A percentile compares a stretch with the other conserved stretches of the same genome.
Conservation (phyloP, 116 monocot genomes). For the Trichopus zeylanicus region DNA sequence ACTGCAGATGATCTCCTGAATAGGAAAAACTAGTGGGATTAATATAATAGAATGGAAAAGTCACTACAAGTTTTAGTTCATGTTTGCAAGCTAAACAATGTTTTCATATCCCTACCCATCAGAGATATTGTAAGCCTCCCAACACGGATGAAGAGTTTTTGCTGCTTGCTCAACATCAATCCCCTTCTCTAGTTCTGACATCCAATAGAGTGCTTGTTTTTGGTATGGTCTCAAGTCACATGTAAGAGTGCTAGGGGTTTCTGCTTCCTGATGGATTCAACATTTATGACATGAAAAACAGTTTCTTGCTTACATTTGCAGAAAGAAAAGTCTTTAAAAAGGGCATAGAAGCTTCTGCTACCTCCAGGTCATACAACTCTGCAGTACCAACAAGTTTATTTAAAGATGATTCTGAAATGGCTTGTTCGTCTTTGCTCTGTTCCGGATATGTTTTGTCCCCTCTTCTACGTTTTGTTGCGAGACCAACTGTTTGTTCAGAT, state of each 20-base stretch:
- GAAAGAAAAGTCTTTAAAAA: neutral
- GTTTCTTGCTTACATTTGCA: neutral
- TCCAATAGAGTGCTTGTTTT: slow-evolving; percentile 86
- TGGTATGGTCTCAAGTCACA: slow-evolving; percentile 70
- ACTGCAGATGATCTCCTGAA: slow-evolving; percentile 67
- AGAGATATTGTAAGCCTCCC: slow-evolving; percentile 62
- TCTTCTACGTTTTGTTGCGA: slow-evolving; percentile 42
- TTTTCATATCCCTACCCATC: slow-evolving; percentile 40
- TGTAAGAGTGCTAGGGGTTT: slow-evolving; percentile 46
- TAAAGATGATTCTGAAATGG: slow-evolving; percentile 60
- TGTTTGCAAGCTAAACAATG: too few species aligned
- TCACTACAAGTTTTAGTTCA: neutral
- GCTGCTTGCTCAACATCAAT: slow-evolving; percentile 44
- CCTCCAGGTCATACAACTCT: slow-evolving; percentile 58
- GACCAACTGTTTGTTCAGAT: slow-evolving; percentile 22
- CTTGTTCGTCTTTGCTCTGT: slow-evolving; percentile 69
- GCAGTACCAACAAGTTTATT: slow-evolving; percentile 84
- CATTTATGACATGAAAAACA: neutral
- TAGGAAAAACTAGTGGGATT: neutral
- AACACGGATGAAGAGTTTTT: slow-evolving; percentile 84
- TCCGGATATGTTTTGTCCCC: slow-evolving; percentile 38
- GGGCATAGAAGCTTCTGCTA: too few species aligned
- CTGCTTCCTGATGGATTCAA: slow-evolving; percentile 51
- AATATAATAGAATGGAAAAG: neutral
- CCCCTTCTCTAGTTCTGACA: slow-evolving; percentile 79